These are phyloP conservation scores for Xylariaceae sp. DNA, from an alignment of 2,329 filamentous ascomycete species.

Conservation along the genomic window DNA sequence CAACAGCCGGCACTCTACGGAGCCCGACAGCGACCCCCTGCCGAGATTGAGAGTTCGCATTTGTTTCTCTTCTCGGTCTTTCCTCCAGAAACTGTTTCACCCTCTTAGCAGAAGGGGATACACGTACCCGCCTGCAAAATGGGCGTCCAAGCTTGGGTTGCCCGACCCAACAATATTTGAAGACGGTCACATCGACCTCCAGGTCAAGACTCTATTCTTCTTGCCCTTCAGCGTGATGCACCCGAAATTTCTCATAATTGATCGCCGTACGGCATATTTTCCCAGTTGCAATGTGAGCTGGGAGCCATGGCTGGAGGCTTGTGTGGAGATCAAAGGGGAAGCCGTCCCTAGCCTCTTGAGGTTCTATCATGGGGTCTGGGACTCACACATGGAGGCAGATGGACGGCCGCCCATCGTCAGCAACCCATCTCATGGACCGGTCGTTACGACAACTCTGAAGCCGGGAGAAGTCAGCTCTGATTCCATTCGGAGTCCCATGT, in stretches of 20 bases:
- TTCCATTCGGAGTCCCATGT: too few species aligned
- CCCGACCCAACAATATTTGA: conserved; percentile 50
- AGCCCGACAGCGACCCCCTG: conserved; percentile 9
- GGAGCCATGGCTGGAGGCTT: conserved; percentile 84
- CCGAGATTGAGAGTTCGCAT: conserved; percentile 59
- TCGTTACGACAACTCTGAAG: background rate
- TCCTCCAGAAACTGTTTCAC: conserved; percentile 73
- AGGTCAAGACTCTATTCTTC: conserved; percentile 75
- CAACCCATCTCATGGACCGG: background rate
- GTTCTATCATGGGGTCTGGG: conserved; percentile 72
- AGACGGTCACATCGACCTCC: conserved; percentile 60
- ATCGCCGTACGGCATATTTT: conserved; percentile 62
- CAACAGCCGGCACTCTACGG: conserved; percentile 24
- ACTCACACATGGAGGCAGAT: conserved; percentile 25
- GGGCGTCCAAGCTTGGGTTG: conserved; percentile 60
- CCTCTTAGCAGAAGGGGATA: conserved; percentile 60
- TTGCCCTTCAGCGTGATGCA: conserved; percentile 83
- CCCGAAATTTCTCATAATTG: conserved; percentile 75
- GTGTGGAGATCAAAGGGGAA: conserved; percentile 60
- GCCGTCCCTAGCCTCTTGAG: conserved; percentile 57
- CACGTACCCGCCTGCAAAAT: conserved; percentile 55
- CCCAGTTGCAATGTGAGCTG: conserved; percentile 83
- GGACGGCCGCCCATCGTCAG: background rate
- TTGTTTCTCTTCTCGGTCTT: conserved; percentile 70
- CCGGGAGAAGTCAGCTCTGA: too few species aligned